Percentiles rank a stretch among this genome's conserved stretches.
Conservation (phyloP, 768 basidiomycete species). For the Amanita thiersii region DNA sequence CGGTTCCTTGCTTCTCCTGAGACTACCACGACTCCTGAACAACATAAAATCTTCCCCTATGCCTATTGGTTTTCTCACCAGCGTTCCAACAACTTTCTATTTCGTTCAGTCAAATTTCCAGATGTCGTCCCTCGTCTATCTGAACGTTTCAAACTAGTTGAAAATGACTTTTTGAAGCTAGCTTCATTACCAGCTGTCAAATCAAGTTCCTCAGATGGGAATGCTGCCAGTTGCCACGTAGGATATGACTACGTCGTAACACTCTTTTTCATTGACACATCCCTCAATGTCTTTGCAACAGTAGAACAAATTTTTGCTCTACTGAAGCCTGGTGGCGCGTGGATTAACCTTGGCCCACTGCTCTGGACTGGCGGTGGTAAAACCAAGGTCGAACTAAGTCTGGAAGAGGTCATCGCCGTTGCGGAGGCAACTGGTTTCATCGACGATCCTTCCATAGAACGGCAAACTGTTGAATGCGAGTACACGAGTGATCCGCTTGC, state of each 20-base stretch:
- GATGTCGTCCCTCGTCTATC: constrained; percentile 48
- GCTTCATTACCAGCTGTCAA: constrained; percentile 14
- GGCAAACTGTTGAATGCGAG: constrained; percentile 49
- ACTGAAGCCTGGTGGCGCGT: constrained; percentile 53
- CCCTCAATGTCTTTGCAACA: constrained; percentile 42
- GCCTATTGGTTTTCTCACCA: constrained; percentile 70
- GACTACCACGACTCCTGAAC: constrained; percentile 27
- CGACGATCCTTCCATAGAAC: constrained; percentile 16
- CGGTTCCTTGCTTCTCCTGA: constrained; percentile 47
- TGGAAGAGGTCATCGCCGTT: constrained; percentile 53
- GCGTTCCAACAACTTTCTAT: constrained; percentile 35
- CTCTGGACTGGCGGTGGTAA: constrained; percentile 52
- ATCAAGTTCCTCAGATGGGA: not conserved
- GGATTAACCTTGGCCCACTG: constrained; percentile 68
- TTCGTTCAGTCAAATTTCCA: constrained; percentile 49
- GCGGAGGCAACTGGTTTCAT: constrained; percentile 51
- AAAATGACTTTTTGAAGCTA: constrained; percentile 50
- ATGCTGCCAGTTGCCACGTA: constrained; percentile 4
- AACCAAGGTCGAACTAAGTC: constrained; percentile 47
- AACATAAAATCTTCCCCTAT: constrained; percentile 53
- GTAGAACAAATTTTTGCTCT: constrained; percentile 50
- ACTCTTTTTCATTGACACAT: constrained; percentile 62
- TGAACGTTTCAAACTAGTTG: constrained; percentile 34
- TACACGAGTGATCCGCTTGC: constrained; percentile 54
- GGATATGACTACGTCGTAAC: constrained; percentile 58